Percentiles rank a stretch among this genome's conserved stretches.
These are phyloP conservation scores for Neurospora hispaniola DNA, from an alignment of 495 filamentous ascomycete genomes.

Conservation along the genomic window DNA sequence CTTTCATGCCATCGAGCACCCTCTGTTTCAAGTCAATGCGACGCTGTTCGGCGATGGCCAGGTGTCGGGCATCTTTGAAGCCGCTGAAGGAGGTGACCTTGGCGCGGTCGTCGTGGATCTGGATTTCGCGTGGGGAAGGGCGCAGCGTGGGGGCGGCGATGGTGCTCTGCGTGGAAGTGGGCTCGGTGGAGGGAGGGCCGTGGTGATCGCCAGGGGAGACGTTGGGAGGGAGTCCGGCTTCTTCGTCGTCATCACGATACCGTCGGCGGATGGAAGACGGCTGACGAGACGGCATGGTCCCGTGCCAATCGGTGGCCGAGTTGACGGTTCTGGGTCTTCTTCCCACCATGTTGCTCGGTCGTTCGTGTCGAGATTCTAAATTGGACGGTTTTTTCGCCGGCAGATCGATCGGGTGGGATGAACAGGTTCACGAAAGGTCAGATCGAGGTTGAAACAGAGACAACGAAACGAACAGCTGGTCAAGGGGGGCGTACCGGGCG, in stretches of 20 bases:
- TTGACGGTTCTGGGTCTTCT: conserved; percentile 1
- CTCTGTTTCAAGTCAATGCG: conserved; percentile 28
- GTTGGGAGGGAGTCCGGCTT: background rate
- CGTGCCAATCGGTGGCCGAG: background rate
- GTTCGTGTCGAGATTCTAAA: background rate
- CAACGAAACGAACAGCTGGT: background rate
- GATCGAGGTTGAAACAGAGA: background rate
- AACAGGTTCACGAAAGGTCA: background rate
- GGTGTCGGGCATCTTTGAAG: conserved; percentile 1
- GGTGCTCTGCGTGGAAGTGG: background rate
- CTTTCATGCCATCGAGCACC: conserved; percentile 26
- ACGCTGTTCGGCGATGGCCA: conserved; percentile 6
- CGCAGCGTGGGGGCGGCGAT: background rate
- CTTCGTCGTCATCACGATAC: background rate
- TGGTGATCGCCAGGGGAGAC: background rate
- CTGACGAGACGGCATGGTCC: background rate
- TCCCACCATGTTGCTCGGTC: background rate
- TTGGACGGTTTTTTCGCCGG: background rate
- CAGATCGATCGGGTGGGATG: background rate
- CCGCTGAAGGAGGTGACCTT: background rate
- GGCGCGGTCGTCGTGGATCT: background rate
- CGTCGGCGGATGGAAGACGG: background rate
- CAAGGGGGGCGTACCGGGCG: background rate
- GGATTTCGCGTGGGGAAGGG: background rate
- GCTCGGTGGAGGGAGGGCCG: background rate